phyloP scores from a whole-genome alignment of 169 alveolate species.

The Blepharisma undulans region DNA sequence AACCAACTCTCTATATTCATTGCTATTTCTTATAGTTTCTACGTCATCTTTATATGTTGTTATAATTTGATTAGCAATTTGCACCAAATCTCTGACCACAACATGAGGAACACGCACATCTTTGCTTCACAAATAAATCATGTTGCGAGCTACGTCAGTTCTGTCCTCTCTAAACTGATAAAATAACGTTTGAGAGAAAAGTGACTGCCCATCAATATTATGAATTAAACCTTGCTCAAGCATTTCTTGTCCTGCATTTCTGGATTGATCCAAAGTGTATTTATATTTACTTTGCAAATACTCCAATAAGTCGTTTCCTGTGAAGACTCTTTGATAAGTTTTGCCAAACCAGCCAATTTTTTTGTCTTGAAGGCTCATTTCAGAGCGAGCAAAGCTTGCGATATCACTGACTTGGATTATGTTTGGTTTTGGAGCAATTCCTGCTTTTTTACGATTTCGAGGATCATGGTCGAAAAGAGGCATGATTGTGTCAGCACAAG shows the following conservation, averaged over 20 bases:
- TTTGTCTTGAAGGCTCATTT: conserved; percentile 44
- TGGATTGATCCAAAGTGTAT: conserved; percentile 19
- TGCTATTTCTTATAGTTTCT: conserved; percentile 41
- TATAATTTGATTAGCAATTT: conserved; percentile 31
- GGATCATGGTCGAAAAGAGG: conserved; percentile 41
- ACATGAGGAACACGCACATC: conserved; percentile 45
- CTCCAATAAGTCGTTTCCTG: conserved; percentile 51
- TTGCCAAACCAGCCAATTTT: conserved; percentile 57
- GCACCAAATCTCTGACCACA: conserved; percentile 41
- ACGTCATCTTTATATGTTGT: conserved; percentile 27
- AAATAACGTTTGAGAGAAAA: background rate
- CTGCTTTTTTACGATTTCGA: background rate
- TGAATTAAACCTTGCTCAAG: conserved; percentile 48
- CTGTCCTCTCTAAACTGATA: conserved; percentile 55
- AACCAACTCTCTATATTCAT: conserved; percentile 33
- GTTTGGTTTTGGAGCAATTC: background rate
- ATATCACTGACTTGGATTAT: conserved; percentile 37
- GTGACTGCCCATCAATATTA: conserved; percentile 28
- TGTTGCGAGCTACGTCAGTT: conserved; percentile 60
- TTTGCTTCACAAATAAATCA: conserved; percentile 49
- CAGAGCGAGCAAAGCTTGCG: conserved; percentile 50
- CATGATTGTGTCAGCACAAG: conserved; percentile 31
- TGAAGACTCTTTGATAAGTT: conserved; percentile 40
- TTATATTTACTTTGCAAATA: conserved; percentile 39
- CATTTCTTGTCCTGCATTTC: conserved; percentile 44